These are phyloP conservation scores for Botrytis galanthina DNA, from an alignment of 2,329 filamentous ascomycete species.

Conservation along the genomic window DNA sequence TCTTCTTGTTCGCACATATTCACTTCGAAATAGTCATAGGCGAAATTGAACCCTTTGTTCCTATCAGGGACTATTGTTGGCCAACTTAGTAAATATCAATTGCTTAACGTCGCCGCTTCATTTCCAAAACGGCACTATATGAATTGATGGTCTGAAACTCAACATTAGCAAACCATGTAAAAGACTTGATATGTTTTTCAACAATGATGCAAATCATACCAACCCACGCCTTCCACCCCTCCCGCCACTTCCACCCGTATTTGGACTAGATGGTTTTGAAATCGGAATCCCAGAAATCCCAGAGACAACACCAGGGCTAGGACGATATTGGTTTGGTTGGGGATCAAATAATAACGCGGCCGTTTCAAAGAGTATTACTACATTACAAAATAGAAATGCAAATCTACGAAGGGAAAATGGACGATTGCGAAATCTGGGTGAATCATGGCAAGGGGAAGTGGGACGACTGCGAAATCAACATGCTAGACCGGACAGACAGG, in stretches of 20 bases:
- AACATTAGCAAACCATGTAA: not conserved
- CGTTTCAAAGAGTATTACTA: not conserved
- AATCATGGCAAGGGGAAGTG: not conserved
- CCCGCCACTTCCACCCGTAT: not conserved
- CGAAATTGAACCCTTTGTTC: not conserved
- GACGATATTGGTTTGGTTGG: not conserved
- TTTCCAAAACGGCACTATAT: not conserved
- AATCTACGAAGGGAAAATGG: not conserved
- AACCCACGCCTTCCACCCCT: not conserved
- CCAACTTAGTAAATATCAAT: not conserved
- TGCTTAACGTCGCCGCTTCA: not conserved
- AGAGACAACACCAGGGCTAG: not conserved
- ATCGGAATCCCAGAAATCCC: not conserved
- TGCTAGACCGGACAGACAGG: not conserved
- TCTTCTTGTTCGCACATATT: not conserved
- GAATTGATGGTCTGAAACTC: not conserved
- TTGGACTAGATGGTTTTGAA: not conserved
- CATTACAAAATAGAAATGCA: not conserved
- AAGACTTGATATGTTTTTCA: not conserved
- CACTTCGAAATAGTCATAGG: not conserved
- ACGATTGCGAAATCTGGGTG: not conserved
- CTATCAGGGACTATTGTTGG: not conserved
- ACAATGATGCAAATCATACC: not conserved
- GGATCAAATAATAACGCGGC: not conserved
- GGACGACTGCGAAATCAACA: not conserved